Evolutionary conservation across 139 green algal species (phyloP).

Genomic region (Chlorella sp.): DNA sequence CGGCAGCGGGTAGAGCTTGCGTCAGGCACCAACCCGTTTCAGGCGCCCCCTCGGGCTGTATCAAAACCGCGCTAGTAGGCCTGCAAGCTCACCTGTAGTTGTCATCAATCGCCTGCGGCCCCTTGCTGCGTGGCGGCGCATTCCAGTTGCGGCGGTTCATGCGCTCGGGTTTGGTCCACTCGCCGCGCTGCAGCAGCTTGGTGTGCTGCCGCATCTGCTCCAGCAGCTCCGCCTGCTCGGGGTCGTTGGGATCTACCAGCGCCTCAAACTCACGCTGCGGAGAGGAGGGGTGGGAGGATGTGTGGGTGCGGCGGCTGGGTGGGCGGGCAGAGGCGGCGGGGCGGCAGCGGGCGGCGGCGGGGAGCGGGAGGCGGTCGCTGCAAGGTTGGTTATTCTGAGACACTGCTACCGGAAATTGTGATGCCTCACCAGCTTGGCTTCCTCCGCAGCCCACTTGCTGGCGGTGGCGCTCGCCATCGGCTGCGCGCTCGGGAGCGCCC

Average conservation of each 20-base stretch:
- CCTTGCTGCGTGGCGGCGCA: not conserved
- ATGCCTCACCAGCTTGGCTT: no score
- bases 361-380: no score
- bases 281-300: no score
- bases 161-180: slow-evolving; percentile 38
- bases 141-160: slow-evolving; percentile 36
- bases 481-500: no score
- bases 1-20: not conserved
- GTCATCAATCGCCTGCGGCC: not conserved
- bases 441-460: no score
- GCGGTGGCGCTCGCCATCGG: no score
- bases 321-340: no score
- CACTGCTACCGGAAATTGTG: no score
- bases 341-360: no score
- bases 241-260: slow-evolving; percentile 33
- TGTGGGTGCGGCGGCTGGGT: not conserved
- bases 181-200: slow-evolving; percentile 27
- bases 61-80: not conserved
- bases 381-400: no score
- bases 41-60: not conserved
- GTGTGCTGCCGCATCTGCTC: slow-evolving; percentile 42
- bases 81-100: slow-evolving; percentile 8
- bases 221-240: slow-evolving; percentile 34
- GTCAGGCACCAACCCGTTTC: not conserved
- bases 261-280: slow-evolving; percentile 20